A percentile compares a stretch with the other conserved stretches of the same genome.
These are phyloP conservation scores for Elaeis oleifera DNA, from an alignment of 202 grass and related monocot genomes.

Conservation along the genomic window DNA sequence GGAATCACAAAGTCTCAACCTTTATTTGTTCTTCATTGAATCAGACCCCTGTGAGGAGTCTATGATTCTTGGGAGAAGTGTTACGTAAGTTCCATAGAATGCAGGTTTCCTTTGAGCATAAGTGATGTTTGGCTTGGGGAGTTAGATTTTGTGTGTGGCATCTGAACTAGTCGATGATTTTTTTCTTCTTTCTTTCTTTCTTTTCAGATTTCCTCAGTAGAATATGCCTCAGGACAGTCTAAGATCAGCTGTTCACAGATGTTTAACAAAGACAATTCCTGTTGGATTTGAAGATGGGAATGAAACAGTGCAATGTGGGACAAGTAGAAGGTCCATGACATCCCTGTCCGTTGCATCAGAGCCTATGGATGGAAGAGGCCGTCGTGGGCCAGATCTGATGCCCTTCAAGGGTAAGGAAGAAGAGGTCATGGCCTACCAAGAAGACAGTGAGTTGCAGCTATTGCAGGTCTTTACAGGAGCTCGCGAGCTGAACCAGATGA, in stretches of 20 bases:
- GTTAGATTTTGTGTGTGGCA: constrained; percentile 11
- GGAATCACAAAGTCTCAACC: no score
- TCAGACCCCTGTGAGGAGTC: no score
- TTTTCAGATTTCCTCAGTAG: constrained; percentile 14
- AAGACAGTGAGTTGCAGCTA: constrained; percentile 34
- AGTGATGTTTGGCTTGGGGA: not conserved
- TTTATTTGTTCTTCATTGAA: no score
- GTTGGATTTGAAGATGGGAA: constrained; percentile 35
- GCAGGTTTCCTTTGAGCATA: constrained; percentile 17
- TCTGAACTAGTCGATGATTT: constrained; percentile 29
- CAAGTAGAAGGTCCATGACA: not conserved
- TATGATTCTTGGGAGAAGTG: no score
- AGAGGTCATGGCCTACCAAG: constrained; percentile 29
- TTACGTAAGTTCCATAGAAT: constrained; percentile 8
- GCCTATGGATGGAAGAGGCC: constrained; percentile 12
- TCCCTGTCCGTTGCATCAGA: not conserved
- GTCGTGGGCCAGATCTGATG: constrained; percentile 20
- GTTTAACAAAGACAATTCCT: constrained; percentile 52
- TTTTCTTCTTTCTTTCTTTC: constrained; percentile 4
- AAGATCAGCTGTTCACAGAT: constrained; percentile 74
- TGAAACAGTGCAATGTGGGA: constrained; percentile 29
- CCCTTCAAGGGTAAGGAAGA: constrained; percentile 23
- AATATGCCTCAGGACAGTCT: constrained; percentile 85
- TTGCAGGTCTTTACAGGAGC: constrained; percentile 19
- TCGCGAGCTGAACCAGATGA: constrained; percentile 7